Base-by-base conservation (phyloP, 2,329 filamentous ascomycete genomes). In the Paramyrothecium sp. region DNA sequence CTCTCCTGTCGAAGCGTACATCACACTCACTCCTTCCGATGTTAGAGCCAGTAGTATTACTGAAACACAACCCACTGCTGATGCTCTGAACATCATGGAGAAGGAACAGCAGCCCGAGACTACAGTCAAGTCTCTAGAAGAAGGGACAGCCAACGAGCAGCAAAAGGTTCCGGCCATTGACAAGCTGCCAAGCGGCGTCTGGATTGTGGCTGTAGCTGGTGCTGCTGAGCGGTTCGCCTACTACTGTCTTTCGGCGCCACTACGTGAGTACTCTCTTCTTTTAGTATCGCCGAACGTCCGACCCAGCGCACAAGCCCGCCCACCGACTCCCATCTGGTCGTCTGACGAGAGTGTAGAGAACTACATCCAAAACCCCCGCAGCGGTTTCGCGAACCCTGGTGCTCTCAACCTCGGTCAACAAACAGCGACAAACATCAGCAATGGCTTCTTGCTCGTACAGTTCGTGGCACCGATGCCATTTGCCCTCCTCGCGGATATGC, bases 191-290 rank as follows among this genome's bases (percentile, higher is more conserved):
- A 21, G 49, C 22, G 23, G 16, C 13, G 49, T 51, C 16, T 51
- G 49, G 49, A 33, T 51, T 17, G 49, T 51, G 19, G 49, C 49
- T 23, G 26, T 51, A 30, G 49, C 49, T 19, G 49, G 49, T 22
- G 49, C 49, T 11, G 49, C 26, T 19, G 49, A 51, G 49, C 49
- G 49, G 12, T 51, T 51, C 23, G 49, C 49, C 21, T 51, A 51
- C 23, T 51, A 51, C 23, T 17, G 21, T 51, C 49, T 51, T 17
- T 51, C 49, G 3, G 49, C 49, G 21, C 49, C 49, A n/a, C 13
- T 51, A 16, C 49, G 49, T 51, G 23, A n/a, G 49, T 23, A 13
- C 49, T 23, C 23, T 8, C 4, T 19, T 19, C n/a, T 17, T 19
- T 7, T 44, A 8, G 8, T 38, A 8, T 38, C 33, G 10, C 8